phyloP scores from a whole-genome alignment of 2,329 filamentous ascomycete genomes.

The Podosphaera xanthii region DNA sequence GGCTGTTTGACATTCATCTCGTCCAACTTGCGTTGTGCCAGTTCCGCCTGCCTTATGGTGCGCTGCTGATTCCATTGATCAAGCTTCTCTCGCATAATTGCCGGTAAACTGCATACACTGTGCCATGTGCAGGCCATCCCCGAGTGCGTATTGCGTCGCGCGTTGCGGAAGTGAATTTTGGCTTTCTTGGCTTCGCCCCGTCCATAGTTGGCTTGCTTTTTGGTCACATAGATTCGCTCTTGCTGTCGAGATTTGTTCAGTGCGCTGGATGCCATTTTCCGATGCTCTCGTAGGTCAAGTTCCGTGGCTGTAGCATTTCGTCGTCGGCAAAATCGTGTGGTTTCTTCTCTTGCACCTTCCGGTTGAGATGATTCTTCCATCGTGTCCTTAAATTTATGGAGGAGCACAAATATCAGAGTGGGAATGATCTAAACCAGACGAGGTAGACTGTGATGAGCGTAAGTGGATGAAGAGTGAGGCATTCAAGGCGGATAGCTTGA shows the following conservation, averaged over 20 bases:
- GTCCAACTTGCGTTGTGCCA: background rate
- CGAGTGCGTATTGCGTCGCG: slow-evolving; percentile 4
- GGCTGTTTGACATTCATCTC: no score
- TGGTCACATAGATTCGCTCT: slow-evolving; percentile 10
- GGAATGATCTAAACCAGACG: no score
- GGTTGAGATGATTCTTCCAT: background rate
- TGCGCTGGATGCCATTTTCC: slow-evolving; percentile 8
- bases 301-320: slow-evolving; percentile 5
- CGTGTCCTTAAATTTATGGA: no score
- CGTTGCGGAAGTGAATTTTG: slow-evolving; percentile 7
- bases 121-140: slow-evolving; percentile 3
- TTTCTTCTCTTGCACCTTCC: background rate
- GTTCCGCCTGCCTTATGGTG: background rate
- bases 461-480: no score
- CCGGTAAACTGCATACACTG: slow-evolving; percentile 6
- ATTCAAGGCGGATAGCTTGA: no score
- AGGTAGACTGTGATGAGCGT: no score
- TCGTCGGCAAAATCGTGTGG: slow-evolving; percentile 1
- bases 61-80: background rate
- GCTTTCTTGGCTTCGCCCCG: slow-evolving; percentile 7
- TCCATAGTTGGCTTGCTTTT: slow-evolving; percentile 8
- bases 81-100: slow-evolving; percentile 18
- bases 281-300: slow-evolving; percentile 8
- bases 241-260: slow-evolving; percentile 9
- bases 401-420: no score